Evolutionary conservation across 176 grass and related monocot species (phyloP).

Genomic region (Guadua angustifolia): DNA sequence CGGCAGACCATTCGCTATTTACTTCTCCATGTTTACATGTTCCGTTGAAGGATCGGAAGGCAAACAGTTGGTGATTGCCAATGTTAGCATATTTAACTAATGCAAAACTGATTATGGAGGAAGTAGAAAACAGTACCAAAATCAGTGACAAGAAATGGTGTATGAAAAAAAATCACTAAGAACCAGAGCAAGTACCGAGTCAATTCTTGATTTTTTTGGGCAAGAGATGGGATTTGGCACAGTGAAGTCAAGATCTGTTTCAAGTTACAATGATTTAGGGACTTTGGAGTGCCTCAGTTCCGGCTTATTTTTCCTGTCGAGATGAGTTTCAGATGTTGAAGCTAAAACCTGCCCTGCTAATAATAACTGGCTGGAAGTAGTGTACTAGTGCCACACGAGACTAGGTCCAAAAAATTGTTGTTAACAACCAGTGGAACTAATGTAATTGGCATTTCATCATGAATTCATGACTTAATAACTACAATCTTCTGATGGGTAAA

Average conservation of each 20-base stretch:
- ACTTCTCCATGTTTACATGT: not conserved
- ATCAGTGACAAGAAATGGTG: not conserved
- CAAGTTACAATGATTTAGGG: not conserved
- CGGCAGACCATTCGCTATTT: not conserved
- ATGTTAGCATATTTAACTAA: not conserved
- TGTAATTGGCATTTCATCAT: slow-evolving; percentile 24
- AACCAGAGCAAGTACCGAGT: not conserved
- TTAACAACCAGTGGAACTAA: not conserved
- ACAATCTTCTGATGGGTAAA: slow-evolving; percentile 13
- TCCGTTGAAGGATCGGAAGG: not conserved
- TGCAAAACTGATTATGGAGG: not conserved
- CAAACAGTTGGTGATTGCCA: not conserved
- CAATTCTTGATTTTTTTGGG: not conserved
- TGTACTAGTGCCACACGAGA: not conserved
- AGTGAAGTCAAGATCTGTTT: not conserved
- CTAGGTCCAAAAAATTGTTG: not conserved
- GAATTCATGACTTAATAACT: not conserved
- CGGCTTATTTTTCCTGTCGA: not conserved
- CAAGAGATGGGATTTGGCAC: not conserved
- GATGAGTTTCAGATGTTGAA: not conserved
- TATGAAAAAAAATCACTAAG: not conserved
- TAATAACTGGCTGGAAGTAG: not conserved
- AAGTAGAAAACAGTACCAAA: not conserved
- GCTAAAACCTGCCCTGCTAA: not conserved
- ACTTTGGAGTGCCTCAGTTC: not conserved